Percentiles rank a stretch among this genome's conserved stretches.
Conservation (phyloP, 2,329 filamentous ascomycete species). For the Apiospora kogelbergensis region DNA sequence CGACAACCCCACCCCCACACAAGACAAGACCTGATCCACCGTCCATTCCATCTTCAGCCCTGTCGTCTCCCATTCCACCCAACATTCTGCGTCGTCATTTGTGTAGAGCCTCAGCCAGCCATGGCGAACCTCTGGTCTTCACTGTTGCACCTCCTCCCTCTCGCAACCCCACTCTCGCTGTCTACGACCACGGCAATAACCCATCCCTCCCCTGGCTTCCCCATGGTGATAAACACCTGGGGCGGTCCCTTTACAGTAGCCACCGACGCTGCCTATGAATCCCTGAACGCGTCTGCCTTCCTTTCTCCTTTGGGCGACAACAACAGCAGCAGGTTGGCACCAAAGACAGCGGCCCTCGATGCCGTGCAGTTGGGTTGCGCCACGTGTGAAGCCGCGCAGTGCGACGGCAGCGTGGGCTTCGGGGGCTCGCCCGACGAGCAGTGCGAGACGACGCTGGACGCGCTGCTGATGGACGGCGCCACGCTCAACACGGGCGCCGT, state of each 20-base stretch:
- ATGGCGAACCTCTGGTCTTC: background rate
- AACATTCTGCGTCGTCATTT: too few species aligned
- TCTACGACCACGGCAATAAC: constrained; percentile 26
- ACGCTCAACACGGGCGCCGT: constrained; percentile 56
- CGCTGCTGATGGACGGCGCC: constrained; percentile 57
- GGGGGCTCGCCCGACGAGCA: constrained; percentile 55
- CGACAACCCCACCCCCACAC: background rate
- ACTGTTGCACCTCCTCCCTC: background rate
- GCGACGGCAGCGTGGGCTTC: constrained; percentile 55
- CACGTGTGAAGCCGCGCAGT: constrained; percentile 51
- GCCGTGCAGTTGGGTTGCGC: constrained; percentile 52
- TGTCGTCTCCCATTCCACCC: too few species aligned
- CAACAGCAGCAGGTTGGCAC: background rate
- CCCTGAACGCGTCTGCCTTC: background rate
- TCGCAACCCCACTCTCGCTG: background rate
- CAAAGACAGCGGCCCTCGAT: constrained; percentile 43
- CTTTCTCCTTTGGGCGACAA: background rate
- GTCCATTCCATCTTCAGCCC: too few species aligned
- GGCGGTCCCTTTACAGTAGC: constrained; percentile 5
- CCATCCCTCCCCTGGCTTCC: constrained; percentile 3
- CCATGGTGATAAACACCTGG: constrained; percentile 10
- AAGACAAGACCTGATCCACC: too few species aligned
- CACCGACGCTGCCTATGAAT: constrained; percentile 4
- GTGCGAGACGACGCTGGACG: constrained; percentile 59
- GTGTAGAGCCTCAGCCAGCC: background rate